Evolutionary conservation across 2,329 filamentous ascomycete genomes (phyloP).

Genomic region (Pseudocercospora vitis): DNA sequence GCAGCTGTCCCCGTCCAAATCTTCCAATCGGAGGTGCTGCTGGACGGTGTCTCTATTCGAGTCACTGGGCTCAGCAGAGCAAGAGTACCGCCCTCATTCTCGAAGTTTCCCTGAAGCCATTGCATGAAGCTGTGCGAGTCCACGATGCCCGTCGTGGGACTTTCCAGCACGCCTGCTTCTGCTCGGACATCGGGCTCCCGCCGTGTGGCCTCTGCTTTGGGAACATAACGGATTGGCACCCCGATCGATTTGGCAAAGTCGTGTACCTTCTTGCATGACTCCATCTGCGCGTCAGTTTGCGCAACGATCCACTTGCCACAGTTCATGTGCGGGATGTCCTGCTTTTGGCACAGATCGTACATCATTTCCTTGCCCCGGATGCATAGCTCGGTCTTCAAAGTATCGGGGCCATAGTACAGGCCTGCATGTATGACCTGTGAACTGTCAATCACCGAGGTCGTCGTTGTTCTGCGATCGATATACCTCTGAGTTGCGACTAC

Average conservation of each 20-base stretch:
- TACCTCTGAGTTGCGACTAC: slow-evolving; percentile 83
- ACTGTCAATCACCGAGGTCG: slow-evolving; percentile 1
- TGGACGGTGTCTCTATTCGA: slow-evolving; percentile 51
- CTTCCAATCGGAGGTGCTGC: slow-evolving; percentile 66
- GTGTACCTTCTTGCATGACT: slow-evolving; percentile 59
- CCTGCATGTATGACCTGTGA: slow-evolving; percentile 84
- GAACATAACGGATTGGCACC: slow-evolving; percentile 73
- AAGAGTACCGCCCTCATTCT: slow-evolving; percentile 71
- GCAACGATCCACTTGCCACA: slow-evolving; percentile 95
- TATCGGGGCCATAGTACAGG: slow-evolving; percentile 76
- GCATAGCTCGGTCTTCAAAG: slow-evolving; percentile 82
- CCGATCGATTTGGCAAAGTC: slow-evolving; percentile 54
- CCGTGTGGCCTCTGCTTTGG: slow-evolving; percentile 58
- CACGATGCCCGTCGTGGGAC: slow-evolving; percentile 82
- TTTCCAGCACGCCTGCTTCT: slow-evolving; percentile 73
- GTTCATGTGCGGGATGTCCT: slow-evolving; percentile 68
- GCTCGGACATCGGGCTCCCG: slow-evolving; percentile 77
- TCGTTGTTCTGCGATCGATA: not conserved
- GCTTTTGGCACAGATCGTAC: slow-evolving; percentile 71
- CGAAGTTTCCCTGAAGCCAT: slow-evolving; percentile 72
- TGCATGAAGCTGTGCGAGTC: slow-evolving; percentile 86
- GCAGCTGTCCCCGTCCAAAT: slow-evolving; percentile 51
- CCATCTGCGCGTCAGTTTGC: slow-evolving; percentile 70
- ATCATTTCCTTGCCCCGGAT: slow-evolving; percentile 72
- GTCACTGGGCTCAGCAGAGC: slow-evolving; percentile 69